Evolutionary conservation across 495 filamentous ascomycete species (phyloP), one percentile per base, ranked within the genome.

Genomic region (Trichoderma gamsii): DNA sequence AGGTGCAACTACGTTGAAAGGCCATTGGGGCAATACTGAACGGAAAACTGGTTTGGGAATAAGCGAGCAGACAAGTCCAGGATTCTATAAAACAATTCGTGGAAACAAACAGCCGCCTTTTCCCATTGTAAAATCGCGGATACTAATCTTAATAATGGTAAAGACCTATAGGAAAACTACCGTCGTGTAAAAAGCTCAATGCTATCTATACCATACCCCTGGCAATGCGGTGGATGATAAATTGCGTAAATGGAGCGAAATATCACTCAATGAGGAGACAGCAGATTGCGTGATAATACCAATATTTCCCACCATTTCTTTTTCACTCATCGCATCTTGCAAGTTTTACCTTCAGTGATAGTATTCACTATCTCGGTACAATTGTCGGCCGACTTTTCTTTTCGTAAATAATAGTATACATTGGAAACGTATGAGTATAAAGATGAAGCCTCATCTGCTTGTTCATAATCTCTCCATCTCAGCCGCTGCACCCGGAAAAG

Each of bases 221-320:
- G 56, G 25, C 56, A 13, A 0, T 49, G 7, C 44, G 18, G 13
- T 49, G 44, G 15, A 49, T 16, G n/a, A 49, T n/a, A 7, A 49
- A 61, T 61, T 29, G 56, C 56, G 56, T 18, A 25, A 32, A 61
- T 32, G 56, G 56, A 61, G 56, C 56, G 27, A 23, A 32, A 27
- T 29, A 61, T 61, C 25, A 61, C 56, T 32, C 56, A 61, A 61
- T 61, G 56, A 61, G 56, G 56, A 61, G 56, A 16, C 12, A 16
- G 15, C 4, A 3, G 29, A 61, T 61, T 61, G 56, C 56, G 56
- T 61, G 56, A 61, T 61, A 61, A 6, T 25, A 3, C 12, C 25
- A 27, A 4, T 16, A 32, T 15, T 15, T 61, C 25, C 51, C 56
- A 23, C 27, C 56, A 61, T 61, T 23, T 61, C 12, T 59, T 25